Conservation (phyloP, 2,329 filamentous ascomycete genomes). For the Emergomyces orientalis region DNA sequence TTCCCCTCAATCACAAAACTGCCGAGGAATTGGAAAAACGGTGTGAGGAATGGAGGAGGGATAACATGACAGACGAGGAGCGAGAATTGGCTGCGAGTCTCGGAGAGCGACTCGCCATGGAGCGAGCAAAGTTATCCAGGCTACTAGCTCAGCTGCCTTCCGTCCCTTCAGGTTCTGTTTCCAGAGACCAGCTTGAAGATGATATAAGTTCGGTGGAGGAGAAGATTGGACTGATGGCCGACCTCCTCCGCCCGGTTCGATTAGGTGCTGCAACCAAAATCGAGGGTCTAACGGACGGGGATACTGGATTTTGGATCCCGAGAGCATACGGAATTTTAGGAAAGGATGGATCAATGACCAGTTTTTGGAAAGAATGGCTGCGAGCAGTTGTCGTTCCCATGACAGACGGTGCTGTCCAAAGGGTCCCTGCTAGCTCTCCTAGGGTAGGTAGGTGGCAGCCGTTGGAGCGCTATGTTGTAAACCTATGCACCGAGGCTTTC, state of each 20-base stretch:
- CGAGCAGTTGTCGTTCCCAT: slow-evolving; percentile 90
- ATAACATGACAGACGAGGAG: slow-evolving; percentile 97
- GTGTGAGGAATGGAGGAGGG: slow-evolving; percentile 79
- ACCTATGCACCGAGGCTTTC: slow-evolving; percentile 89
- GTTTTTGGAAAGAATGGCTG: slow-evolving; percentile 98
- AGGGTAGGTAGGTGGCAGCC: slow-evolving; percentile 92
- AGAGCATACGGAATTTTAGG: slow-evolving; percentile 89
- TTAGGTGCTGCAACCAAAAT: slow-evolving; percentile 96
- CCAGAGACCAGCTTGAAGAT: slow-evolving; percentile 78
- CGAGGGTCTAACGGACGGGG: slow-evolving; percentile 87
- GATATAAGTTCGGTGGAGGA: slow-evolving; percentile 94
- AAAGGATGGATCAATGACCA: slow-evolving; percentile 68
- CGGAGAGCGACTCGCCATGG: slow-evolving; percentile 74
- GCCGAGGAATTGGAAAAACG: slow-evolving; percentile 64
- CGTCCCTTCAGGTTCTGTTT: slow-evolving; percentile 68
- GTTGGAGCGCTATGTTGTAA: slow-evolving; percentile 91
- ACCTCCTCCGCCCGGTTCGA: slow-evolving; percentile 81
- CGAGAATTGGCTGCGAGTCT: slow-evolving; percentile 86
- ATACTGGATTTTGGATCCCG: slow-evolving; percentile 92
- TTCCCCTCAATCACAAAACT: slow-evolving; percentile 68
- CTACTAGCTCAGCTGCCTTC: slow-evolving; percentile 74
- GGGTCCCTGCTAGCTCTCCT: slow-evolving; percentile 80
- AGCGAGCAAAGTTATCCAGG: slow-evolving; percentile 82
- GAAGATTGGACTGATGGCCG: slow-evolving; percentile 94
- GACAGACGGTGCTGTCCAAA: slow-evolving; percentile 73